A percentile compares a stretch with the other conserved stretches of the same genome.
These are phyloP conservation scores for Shiraia bambusicola DNA, from an alignment of 2,329 filamentous ascomycete species.

Conservation along the genomic window DNA sequence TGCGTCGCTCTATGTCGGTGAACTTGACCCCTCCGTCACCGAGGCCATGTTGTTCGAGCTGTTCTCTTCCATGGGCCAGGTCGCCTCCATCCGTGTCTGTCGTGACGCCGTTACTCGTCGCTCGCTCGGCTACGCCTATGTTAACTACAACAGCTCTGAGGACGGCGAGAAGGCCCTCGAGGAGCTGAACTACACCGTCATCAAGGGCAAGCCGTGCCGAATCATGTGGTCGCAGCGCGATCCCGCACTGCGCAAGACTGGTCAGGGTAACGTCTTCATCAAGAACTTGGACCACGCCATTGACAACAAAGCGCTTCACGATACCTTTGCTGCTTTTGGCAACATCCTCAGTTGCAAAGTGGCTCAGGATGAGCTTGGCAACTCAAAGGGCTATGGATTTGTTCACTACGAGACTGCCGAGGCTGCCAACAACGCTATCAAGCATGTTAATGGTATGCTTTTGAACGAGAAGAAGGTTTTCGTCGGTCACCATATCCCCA, in stretches of 20 bases:
- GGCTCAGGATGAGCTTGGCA: conserved; percentile 92
- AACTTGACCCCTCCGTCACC: conserved; percentile 95
- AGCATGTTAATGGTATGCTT: conserved; percentile 99
- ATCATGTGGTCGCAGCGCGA: conserved; percentile 99
- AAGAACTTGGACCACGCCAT: conserved; percentile 99
- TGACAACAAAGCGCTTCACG: conserved; percentile 99
- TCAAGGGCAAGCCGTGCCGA: conserved; percentile 97
- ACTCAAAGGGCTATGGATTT: conserved; percentile 98
- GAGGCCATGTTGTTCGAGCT: conserved; percentile 99
- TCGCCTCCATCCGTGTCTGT: conserved; percentile 99
- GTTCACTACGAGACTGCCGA: conserved; percentile 99
- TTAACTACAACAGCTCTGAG: conserved; percentile 98
- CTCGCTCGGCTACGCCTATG: conserved; percentile 98
- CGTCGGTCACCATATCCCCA: conserved; percentile 97
- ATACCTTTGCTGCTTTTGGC: conserved; percentile 96
- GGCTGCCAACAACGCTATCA: conserved; percentile 94
- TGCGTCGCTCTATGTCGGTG: conserved; percentile 96
- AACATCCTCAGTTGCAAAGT: conserved; percentile 99
- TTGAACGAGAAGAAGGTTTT: conserved; percentile 99
- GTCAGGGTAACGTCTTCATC: conserved; percentile 99
- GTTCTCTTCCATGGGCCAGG: conserved; percentile 98
- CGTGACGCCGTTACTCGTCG: conserved; percentile 97
- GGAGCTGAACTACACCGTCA: conserved; percentile 98
- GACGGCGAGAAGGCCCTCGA: conserved; percentile 98
- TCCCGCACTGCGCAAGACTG: conserved; percentile 97